These are phyloP conservation scores for Gonium pectorale DNA, from an alignment of 139 green algal species.

Conservation along the genomic window DNA sequence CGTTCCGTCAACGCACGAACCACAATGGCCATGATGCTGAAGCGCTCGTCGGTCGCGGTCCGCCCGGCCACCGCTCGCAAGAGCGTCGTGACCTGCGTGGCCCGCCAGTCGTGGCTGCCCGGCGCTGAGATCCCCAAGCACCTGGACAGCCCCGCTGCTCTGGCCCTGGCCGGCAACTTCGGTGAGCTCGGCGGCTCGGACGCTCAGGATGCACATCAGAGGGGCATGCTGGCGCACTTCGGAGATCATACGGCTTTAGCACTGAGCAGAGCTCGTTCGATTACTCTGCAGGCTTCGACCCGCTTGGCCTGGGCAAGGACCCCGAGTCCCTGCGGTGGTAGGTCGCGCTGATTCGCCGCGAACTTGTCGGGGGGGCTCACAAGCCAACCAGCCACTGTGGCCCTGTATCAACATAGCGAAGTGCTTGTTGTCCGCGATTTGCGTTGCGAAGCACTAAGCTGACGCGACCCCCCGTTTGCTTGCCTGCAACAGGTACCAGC, in stretches of 20 bases:
- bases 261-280: too few species aligned
- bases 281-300: slow-evolving; percentile 61
- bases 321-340: slow-evolving; percentile 79
- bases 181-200: not conserved
- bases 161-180: slow-evolving; percentile 46
- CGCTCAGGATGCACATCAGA: too few species aligned
- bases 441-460: too few species aligned
- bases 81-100: slow-evolving; percentile 25
- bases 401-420: too few species aligned
- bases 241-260: too few species aligned
- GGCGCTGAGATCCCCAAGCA: slow-evolving; percentile 62
- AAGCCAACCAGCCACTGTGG: too few species aligned
- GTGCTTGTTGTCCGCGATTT: too few species aligned
- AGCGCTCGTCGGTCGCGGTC: slow-evolving; percentile 25
- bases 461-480: too few species aligned
- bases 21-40: slow-evolving; percentile 42
- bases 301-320: slow-evolving; percentile 87
- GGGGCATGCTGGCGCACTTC: too few species aligned
- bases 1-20: not conserved
- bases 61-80: slow-evolving; percentile 24
- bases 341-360: not conserved
- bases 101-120: slow-evolving; percentile 62
- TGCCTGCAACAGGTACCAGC: slow-evolving; percentile 72
- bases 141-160: slow-evolving; percentile 55
- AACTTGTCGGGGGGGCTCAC: too few species aligned